These are phyloP conservation scores for Stentor roeselii DNA, from an alignment of 73 alveolate species.

Conservation along the genomic window DNA sequence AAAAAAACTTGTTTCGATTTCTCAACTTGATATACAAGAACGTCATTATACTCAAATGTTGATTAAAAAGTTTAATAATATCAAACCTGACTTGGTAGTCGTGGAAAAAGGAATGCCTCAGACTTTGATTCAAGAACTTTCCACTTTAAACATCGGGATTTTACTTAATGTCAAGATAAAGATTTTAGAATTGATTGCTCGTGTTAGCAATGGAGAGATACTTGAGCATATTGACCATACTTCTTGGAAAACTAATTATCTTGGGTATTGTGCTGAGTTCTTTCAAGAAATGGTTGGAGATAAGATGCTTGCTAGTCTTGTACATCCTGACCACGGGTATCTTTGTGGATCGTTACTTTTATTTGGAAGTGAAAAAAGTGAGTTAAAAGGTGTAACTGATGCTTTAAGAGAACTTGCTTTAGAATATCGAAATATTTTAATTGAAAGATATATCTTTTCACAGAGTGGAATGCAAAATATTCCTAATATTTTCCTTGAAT, in stretches of 20 bases:
- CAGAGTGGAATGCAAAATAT: constrained; percentile 1
- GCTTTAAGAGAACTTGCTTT: not conserved
- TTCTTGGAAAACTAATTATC: not conserved
- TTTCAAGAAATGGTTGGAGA: not conserved
- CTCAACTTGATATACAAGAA: constrained; percentile 47
- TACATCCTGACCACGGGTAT: not conserved
- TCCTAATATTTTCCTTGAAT: not conserved
- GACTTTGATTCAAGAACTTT: constrained; percentile 41
- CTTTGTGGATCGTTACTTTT: not conserved
- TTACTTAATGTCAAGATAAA: constrained; percentile 39
- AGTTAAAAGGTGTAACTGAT: not conserved
- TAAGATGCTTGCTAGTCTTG: not conserved
- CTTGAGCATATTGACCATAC: not conserved
- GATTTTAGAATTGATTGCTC: constrained; percentile 29
- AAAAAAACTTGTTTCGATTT: constrained; percentile 37
- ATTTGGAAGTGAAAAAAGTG: constrained; percentile 1
- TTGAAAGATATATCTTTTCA: not conserved
- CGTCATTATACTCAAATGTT: constrained; percentile 50
- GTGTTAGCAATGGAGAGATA: constrained; percentile 18
- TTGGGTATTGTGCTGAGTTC: not conserved
- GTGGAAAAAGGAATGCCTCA: constrained; percentile 65
- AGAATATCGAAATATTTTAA: not conserved
- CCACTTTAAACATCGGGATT: constrained; percentile 52
- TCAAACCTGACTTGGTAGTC: constrained; percentile 71
- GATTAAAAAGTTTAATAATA: constrained; percentile 45